Percentiles rank a stretch among this genome's conserved stretches.
Evolutionary conservation across 345 rosid species (phyloP).

Genomic region (Eucalyptus caleyi): DNA sequence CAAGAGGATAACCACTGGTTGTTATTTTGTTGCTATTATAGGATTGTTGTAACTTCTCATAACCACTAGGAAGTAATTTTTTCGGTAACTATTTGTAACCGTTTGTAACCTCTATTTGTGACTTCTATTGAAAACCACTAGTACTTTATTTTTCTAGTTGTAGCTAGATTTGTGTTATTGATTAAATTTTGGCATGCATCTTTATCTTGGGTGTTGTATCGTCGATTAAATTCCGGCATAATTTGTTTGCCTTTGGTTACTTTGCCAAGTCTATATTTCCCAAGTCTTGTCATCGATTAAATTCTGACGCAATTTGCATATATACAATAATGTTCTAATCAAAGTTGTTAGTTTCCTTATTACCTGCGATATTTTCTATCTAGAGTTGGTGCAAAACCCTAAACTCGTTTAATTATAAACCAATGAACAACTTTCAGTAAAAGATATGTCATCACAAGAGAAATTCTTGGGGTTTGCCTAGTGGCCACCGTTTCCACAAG

Average conservation of each 20-base stretch:
- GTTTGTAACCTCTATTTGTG: background rate
- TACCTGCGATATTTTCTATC: background rate
- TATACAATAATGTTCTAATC: background rate
- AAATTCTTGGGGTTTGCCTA: no score
- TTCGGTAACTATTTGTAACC: background rate
- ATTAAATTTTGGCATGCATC: background rate
- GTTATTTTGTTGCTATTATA: background rate
- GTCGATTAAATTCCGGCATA: background rate
- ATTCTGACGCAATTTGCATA: fast-evolving
- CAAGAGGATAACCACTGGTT: background rate
- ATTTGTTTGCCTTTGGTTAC: no score
- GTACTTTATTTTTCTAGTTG: background rate
- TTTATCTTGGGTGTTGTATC: background rate
- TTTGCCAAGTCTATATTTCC: no score
- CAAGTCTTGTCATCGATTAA: background rate
- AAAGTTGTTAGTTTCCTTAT: background rate
- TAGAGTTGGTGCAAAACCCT: background rate
- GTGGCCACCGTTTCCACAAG: no score
- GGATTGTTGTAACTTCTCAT: background rate
- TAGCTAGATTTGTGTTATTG: background rate
- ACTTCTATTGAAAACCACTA: background rate
- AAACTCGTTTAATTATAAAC: no score
- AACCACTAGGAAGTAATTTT: background rate
- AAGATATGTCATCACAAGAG: no score
- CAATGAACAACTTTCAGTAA: background rate